Conservation (phyloP, 129 eudicot species). For the Saussurea involucrata region DNA sequence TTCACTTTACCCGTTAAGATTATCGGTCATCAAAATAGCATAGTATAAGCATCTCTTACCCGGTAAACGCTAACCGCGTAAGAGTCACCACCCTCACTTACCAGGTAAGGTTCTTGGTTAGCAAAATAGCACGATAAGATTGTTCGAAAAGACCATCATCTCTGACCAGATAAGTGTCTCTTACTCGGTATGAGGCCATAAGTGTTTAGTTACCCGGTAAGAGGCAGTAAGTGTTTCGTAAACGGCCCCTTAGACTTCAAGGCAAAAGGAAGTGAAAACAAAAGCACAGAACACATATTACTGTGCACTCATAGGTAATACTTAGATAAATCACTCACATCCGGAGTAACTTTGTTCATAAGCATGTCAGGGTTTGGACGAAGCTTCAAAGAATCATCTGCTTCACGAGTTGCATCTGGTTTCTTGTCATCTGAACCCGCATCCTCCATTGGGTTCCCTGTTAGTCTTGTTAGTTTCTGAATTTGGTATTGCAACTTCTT, state of each 20-base stretch:
- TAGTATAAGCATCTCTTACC: too few relatives aligned
- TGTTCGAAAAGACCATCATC: background rate
- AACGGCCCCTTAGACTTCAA: background rate
- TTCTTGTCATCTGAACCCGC: conserved; percentile 40
- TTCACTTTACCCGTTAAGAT: background rate
- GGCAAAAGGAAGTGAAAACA: background rate
- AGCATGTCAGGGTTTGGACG: conserved; percentile 85
- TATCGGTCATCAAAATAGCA: background rate
- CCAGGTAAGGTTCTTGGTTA: too few relatives aligned
- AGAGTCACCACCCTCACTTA: too few relatives aligned
- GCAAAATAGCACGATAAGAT: background rate
- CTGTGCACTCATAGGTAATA: background rate
- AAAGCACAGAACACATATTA: background rate
- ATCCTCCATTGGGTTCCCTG: conserved; percentile 28
- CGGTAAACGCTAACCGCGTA: too few relatives aligned
- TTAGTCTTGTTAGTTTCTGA: conserved; percentile 59
- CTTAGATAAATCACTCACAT: conserved; percentile 39
- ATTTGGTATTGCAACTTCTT: conserved; percentile 80
- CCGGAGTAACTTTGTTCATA: conserved; percentile 35
- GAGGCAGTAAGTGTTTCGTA: background rate
- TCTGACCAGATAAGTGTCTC: background rate
- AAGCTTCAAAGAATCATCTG: conserved; percentile 67
- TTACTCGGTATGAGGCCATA: background rate
- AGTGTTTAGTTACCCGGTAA: too few relatives aligned
- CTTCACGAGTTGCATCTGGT: conserved; percentile 25